phyloP scores from a whole-genome alignment of 108 stramenopile species.

The Mayamaea pseudoterrestris region DNA sequence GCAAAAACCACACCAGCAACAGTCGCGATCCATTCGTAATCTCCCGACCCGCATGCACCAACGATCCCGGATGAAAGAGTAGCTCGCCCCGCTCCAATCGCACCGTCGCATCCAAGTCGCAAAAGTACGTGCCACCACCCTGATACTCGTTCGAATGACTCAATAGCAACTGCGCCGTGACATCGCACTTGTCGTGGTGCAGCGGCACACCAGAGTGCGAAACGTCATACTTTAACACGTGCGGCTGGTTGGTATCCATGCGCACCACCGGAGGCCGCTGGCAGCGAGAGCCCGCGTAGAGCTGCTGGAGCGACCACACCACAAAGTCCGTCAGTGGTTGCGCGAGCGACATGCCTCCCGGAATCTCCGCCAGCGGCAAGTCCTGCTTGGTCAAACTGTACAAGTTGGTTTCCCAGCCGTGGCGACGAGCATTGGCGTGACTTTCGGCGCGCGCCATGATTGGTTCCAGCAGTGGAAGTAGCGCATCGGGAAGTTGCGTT shows the following conservation, averaged over 20 bases:
- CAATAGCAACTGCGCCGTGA: conserved; percentile 61
- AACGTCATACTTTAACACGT: conserved; percentile 52
- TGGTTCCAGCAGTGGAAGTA: conserved; percentile 30
- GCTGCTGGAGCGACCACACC: conserved; percentile 12
- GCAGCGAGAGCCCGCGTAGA: too few species aligned
- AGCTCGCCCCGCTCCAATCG: conserved; percentile 8
- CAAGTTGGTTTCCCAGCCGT: conserved; percentile 56
- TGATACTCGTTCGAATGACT: conserved; percentile 27
- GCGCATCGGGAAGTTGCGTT: conserved; percentile 32
- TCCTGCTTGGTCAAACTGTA: conserved; percentile 73
- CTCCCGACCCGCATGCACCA: conserved; percentile 56
- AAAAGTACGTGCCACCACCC: conserved; percentile 77
- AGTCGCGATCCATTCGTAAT: conserved; percentile 51
- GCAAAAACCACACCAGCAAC: conserved; percentile 63
- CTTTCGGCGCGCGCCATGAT: conserved; percentile 43
- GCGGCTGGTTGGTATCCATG: conserved; percentile 68
- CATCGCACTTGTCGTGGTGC: conserved; percentile 65
- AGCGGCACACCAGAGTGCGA: conserved; percentile 30
- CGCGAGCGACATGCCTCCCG: conserved; percentile 25
- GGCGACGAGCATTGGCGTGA: conserved; percentile 20
- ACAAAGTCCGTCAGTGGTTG: conserved; percentile 45
- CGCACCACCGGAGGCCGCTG: conserved; percentile 12
- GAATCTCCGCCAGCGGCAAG: conserved; percentile 51
- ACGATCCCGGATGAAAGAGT: conserved; percentile 53
- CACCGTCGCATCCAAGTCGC: conserved; percentile 15